A percentile compares a stretch with the other conserved stretches of the same genome.
These are phyloP conservation scores for Backusella luteola DNA, from an alignment of 192 early-diverging fungal species.

Conservation along the genomic window DNA sequence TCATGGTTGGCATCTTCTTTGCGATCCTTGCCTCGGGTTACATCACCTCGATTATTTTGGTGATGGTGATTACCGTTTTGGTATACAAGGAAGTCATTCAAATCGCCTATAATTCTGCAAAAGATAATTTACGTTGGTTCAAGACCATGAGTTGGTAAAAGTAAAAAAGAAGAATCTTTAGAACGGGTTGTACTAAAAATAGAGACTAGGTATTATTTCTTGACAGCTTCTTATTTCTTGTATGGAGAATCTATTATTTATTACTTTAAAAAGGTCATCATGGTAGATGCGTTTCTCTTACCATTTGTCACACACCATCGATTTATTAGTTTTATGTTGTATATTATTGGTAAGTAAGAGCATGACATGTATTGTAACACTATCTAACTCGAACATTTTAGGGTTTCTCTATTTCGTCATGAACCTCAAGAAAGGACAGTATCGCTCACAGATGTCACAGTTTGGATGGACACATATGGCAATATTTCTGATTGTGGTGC, in stretches of 20 bases:
- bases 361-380: background rate
- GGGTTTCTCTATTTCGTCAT: conserved; percentile 91
- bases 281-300: conserved; percentile 81
- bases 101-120: conserved; percentile 78
- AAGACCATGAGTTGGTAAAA: conserved; percentile 81
- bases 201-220: conserved; percentile 73
- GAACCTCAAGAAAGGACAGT: conserved; percentile 89
- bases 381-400: background rate
- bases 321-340: conserved; percentile 90
- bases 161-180: background rate
- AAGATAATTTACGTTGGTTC: conserved; percentile 83
- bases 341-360: conserved; percentile 61
- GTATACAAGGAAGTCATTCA: conserved; percentile 94
- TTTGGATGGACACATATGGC: conserved; percentile 99
- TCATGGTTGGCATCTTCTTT: conserved; percentile 89
- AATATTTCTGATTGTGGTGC: conserved; percentile 84
- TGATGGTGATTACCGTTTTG: conserved; percentile 76
- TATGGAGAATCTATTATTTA: conserved; percentile 93
- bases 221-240: conserved; percentile 87
- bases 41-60: conserved; percentile 80
- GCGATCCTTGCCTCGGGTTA: conserved; percentile 74
- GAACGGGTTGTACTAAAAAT: background rate
- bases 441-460: conserved; percentile 93
- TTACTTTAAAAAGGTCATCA: conserved; percentile 78
- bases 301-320: conserved; percentile 89